Evolutionary conservation across 768 basidiomycete species (phyloP), one percentile per base, ranked within the genome.

Genomic region (Leucosporidium scottii): DNA sequence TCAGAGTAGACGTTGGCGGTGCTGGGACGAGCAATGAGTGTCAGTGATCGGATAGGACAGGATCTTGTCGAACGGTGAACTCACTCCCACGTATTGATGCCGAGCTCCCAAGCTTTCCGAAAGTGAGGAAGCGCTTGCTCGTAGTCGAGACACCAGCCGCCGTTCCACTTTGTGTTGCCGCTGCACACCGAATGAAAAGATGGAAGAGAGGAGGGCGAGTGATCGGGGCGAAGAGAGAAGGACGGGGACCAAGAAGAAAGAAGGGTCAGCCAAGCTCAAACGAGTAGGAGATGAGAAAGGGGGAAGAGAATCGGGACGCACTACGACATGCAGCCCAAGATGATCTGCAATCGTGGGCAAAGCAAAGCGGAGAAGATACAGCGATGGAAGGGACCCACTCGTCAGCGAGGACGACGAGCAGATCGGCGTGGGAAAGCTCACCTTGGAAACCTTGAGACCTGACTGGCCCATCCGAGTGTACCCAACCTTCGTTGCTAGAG

Each of bases 391-490:
- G 13, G 39, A 44, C 39, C 39, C 39, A 44, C 39, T 44, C 13
- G 15, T 44, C 39, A 44, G 39, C 39, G 39, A 44, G 10, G 13
- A 6, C 34, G 39, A 44, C 39, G 39, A 44, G 39, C 39, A 44
- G 39, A 44, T 44, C 39, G 39, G 13, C 39, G 39, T 8, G 8
- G 39, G 39, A 44, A 44, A 15, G 39, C 39, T 44, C 39, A 68
- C 66, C 57, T 82, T 84, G 34, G 86, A 87, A 0, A 88, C 82
- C 74, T 87, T 84, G 51, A 85, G 77, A 4, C 85, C 86, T 0
- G 84, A 85, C 9, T 82, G 84, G 78, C 86, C 84, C 25, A 82
- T 79, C 53, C 80, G 64, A 25, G 68, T 68, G 66, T 74, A 74
- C 0, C 25, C 36, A 18, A 59, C 44, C 18, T 59, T 59, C 15